phyloP scores from a whole-genome alignment of 2,329 filamentous ascomycete genomes.

The Dactylellina sp. region DNA sequence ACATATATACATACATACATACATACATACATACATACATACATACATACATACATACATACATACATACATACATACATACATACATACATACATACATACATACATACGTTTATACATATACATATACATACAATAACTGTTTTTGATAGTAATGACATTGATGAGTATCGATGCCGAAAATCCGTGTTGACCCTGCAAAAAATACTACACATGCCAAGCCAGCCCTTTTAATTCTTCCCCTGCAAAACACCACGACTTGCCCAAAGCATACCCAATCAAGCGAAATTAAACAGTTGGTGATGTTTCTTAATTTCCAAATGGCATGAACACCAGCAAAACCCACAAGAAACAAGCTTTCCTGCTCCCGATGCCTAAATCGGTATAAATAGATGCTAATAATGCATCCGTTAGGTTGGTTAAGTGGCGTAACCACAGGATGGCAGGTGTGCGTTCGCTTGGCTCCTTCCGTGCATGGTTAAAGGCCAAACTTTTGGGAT shows the following conservation, averaged over 20 bases:
- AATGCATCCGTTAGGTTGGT: not conserved
- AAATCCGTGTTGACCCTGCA: slow-evolving; percentile 15
- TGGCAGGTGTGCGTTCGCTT: slow-evolving; percentile 1
- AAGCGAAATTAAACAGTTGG: slow-evolving; percentile 30
- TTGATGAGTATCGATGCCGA: too few relatives aligned
- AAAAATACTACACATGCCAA: slow-evolving; percentile 37
- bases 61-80: too few relatives aligned
- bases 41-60: too few relatives aligned
- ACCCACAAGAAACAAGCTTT: not conserved
- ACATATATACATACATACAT: too few relatives aligned
- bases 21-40: too few relatives aligned
- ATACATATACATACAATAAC: too few relatives aligned
- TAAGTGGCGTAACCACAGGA: slow-evolving; percentile 10
- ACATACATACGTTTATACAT: too few relatives aligned
- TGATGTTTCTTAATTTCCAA: slow-evolving; percentile 10
- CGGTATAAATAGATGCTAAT: not conserved
- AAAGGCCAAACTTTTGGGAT: not conserved
- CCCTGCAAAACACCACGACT: slow-evolving; percentile 29
- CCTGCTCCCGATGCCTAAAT: not conserved
- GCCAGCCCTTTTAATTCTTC: too few relatives aligned
- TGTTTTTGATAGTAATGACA: too few relatives aligned
- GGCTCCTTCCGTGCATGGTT: not conserved
- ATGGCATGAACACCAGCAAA: not conserved
- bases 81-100: too few relatives aligned
- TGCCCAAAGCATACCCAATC: slow-evolving; percentile 30